Percentiles rank a stretch among this genome's conserved stretches.
These are phyloP conservation scores for Penicillium fimorum DNA, from an alignment of 495 filamentous ascomycete genomes.

Conservation along the genomic window DNA sequence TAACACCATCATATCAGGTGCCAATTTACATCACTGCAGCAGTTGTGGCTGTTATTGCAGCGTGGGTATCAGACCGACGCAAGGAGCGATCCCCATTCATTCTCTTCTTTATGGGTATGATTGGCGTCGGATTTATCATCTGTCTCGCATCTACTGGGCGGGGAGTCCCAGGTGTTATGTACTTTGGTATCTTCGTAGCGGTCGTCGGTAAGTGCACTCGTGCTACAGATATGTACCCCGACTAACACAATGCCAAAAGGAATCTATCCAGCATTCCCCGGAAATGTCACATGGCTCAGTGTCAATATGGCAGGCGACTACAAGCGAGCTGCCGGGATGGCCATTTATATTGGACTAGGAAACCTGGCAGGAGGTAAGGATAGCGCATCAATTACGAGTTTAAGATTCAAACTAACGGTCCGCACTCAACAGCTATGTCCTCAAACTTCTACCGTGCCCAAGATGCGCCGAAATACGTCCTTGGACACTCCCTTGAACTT, in stretches of 20 bases:
- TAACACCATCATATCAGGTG: slow-evolving; percentile 24
- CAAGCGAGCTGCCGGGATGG: slow-evolving; percentile 72
- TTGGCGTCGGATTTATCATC: slow-evolving; percentile 67
- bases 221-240: neutral
- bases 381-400: neutral
- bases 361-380: slow-evolving; percentile 61
- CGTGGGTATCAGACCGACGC: slow-evolving; percentile 58
- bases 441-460: slow-evolving; percentile 71
- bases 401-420: slow-evolving; percentile 10
- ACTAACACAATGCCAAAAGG: slow-evolving; percentile 19
- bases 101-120: slow-evolving; percentile 57
- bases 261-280: slow-evolving; percentile 52
- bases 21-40: slow-evolving; percentile 65
- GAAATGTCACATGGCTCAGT: slow-evolving; percentile 67
- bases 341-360: slow-evolving; percentile 70
- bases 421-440: slow-evolving; percentile 54
- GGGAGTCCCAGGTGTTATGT: slow-evolving; percentile 61
- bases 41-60: slow-evolving; percentile 55
- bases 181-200: slow-evolving; percentile 72
- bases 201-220: slow-evolving; percentile 62
- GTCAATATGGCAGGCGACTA: slow-evolving; percentile 71
- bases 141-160: slow-evolving; percentile 39
- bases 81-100: slow-evolving; percentile 64
- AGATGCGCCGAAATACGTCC: slow-evolving; percentile 62
- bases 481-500: slow-evolving; percentile 70